Evolutionary conservation across 352 stramenopile genomes (phyloP), one percentile per base, ranked within the genome.

Genomic region (Pythium guiyangense): DNA sequence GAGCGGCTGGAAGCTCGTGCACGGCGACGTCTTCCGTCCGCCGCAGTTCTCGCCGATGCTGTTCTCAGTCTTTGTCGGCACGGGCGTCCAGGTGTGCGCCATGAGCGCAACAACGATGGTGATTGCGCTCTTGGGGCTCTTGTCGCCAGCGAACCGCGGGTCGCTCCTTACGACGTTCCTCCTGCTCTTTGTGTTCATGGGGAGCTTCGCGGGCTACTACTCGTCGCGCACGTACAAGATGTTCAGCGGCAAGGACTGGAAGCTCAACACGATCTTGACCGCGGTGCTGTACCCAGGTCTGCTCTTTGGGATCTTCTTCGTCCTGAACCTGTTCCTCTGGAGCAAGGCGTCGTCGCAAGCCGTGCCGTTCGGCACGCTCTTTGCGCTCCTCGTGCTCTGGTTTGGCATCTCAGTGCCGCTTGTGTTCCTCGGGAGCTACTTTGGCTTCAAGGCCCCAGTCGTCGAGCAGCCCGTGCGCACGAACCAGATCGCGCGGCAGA

Each of bases 21-120:
- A 98, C 62, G 94, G 93, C 22, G 96, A 98, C 68, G 93, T 99
- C n/a, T 99, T 99, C 76, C 92, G 98, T 46, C 96, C 97, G 55
- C 98, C 98, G 27, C 71, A 92, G 49, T 84, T 80, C 57, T 90
- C 83, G 56, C 94, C 95, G 4, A 92, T 99, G 90, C 63, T 98
- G 31, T 97, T 99, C 51, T 94, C 93, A 40, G 89, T 99, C 27
- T 73, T 97, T 60, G 93, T 98, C 18, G 97, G 97, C 49, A 98
- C 92, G 18, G 97, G 97, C 44, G 86, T 96, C 22, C 97, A 99
- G 71, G 94, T 99, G 59, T 97, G 94, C 49, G 81, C 60, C 52
- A 98, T 98, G 81, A 96, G 97, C 60, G 80, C 97, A 35, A 80
- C 86, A 15, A 99, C 94, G 20, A 97, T 99, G 70, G 62, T 98